A percentile compares a stretch with the other conserved stretches of the same genome.
Conservation (phyloP, 202 grass and related monocot species). For the Panicum hallii region DNA sequence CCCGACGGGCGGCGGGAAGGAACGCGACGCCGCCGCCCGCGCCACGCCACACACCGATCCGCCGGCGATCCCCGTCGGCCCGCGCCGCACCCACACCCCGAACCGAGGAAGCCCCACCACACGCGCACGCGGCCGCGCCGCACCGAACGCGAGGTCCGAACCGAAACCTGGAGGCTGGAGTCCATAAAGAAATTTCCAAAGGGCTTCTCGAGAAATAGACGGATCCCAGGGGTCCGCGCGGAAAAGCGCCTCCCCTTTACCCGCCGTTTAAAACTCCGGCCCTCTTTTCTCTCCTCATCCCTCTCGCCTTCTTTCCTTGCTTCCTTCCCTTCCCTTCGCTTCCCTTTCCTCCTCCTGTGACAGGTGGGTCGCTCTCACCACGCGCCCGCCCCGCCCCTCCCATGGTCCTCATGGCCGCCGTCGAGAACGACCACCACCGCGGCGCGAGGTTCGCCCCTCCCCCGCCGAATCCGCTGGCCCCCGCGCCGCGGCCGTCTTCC, state of each 20-base stretch:
- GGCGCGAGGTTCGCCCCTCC: not conserved
- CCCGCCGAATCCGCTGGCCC: not conserved
- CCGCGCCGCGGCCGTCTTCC: not conserved
- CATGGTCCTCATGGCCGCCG: slow-evolving; percentile 59
- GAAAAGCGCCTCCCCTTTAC: not conserved
- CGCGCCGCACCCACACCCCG: not conserved
- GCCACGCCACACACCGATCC: not conserved
- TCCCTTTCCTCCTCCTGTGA: no score
- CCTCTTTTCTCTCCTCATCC: not conserved
- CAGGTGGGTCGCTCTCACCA: not conserved
- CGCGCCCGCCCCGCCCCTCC: slow-evolving; percentile 25
- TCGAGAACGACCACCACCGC: slow-evolving; percentile 28
- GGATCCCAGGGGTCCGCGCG: not conserved
- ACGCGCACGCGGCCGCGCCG: not conserved
- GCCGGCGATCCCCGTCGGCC: not conserved
- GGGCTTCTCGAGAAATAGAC: not conserved
- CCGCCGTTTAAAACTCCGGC: slow-evolving; percentile 44
- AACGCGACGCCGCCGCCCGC: not conserved
- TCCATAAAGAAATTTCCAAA: not conserved
- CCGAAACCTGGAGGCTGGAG: not conserved
- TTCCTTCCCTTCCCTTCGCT: slow-evolving; percentile 25
- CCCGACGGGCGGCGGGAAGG: not conserved
- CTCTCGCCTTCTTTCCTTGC: not conserved
- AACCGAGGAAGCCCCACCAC: not conserved
- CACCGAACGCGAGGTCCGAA: slow-evolving; percentile 2